These are phyloP conservation scores for Trypanosoma mega DNA, from an alignment of 208 protist genomes.

Conservation along the genomic window DNA sequence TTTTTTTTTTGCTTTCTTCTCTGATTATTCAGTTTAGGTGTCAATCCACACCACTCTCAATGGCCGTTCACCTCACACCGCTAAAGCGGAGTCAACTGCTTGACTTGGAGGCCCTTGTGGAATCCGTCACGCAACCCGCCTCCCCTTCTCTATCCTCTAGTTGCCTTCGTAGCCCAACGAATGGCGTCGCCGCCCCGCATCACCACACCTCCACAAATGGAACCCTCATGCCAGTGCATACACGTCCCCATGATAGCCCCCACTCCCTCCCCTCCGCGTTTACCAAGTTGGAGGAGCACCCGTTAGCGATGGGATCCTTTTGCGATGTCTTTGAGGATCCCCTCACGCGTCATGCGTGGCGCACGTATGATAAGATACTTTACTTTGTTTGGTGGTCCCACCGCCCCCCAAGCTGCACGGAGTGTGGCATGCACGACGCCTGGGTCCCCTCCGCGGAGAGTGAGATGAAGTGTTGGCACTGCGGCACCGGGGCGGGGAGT, in stretches of 20 bases:
- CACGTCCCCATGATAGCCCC: too few species aligned
- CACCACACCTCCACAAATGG: too few species aligned
- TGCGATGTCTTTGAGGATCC: constrained; percentile 68
- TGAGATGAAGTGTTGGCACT: constrained; percentile 68
- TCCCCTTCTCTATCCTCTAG: constrained; percentile 1
- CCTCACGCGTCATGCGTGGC: constrained; percentile 42
- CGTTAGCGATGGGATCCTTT: constrained; percentile 48
- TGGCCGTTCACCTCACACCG: constrained; percentile 53
- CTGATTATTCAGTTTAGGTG: too few species aligned
- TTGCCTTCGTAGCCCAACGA: not conserved
- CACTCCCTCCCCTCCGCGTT: too few species aligned
- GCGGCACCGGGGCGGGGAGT: constrained; percentile 51
- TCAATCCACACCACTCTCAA: too few species aligned
- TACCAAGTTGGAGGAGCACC: constrained; percentile 41
- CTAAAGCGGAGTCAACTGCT: constrained; percentile 70
- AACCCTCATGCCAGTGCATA: too few species aligned
- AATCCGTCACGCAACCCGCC: constrained; percentile 24
- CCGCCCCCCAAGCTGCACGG: constrained; percentile 45
- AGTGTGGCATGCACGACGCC: constrained; percentile 70
- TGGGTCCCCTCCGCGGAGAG: constrained; percentile 65
- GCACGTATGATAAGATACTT: constrained; percentile 76
- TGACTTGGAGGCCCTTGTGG: constrained; percentile 53
- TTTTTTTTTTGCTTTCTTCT: too few species aligned
- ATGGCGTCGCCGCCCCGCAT: not conserved
- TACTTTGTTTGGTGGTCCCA: constrained; percentile 86